A percentile compares a stretch with the other conserved stretches of the same genome.
Conservation (phyloP, 305 asterid species). For the Lippia alba region DNA sequence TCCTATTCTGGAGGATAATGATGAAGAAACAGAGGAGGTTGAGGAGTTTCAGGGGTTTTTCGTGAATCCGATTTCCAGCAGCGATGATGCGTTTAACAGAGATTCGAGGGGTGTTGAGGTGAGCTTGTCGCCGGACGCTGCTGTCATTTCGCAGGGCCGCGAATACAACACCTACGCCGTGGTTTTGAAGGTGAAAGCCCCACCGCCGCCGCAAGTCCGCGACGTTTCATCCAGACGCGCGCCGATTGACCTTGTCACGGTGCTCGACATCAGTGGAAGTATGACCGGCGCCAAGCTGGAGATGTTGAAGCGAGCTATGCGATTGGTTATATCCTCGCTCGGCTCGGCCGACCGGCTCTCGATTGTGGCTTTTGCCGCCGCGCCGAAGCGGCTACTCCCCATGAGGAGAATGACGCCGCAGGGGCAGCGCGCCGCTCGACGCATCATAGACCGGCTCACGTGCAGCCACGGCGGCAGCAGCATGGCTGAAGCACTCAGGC, state of each 20-base stretch:
- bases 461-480: conserved; percentile 76
- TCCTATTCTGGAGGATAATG: conserved; percentile 47
- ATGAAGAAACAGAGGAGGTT: conserved; percentile 52
- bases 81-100: conserved; percentile 37
- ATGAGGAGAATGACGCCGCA: conserved; percentile 68
- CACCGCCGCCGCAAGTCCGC: conserved; percentile 38
- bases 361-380: conserved; percentile 65
- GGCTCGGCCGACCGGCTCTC: conserved; percentile 91
- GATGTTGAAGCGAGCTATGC: conserved; percentile 90
- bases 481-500: conserved; percentile 71
- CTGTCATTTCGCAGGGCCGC: conserved; percentile 62
- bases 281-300: conserved; percentile 89
- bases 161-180: conserved; percentile 65
- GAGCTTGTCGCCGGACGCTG: conserved; percentile 70
- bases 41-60: conserved; percentile 84
- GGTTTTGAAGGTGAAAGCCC: conserved; percentile 80
- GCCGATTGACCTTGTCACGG: conserved; percentile 87
- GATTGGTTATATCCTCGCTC: conserved; percentile 82
- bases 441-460: conserved; percentile 60
- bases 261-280: conserved; percentile 78
- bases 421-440: conserved; percentile 78
- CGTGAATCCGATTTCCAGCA: conserved; percentile 62
- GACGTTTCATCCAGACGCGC: conserved; percentile 63
- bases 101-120: conserved; percentile 54
- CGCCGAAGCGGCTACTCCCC: conserved; percentile 67